Evolutionary conservation across 2,329 filamentous ascomycete species (phyloP).

Genomic region (Pyricularia sp.): DNA sequence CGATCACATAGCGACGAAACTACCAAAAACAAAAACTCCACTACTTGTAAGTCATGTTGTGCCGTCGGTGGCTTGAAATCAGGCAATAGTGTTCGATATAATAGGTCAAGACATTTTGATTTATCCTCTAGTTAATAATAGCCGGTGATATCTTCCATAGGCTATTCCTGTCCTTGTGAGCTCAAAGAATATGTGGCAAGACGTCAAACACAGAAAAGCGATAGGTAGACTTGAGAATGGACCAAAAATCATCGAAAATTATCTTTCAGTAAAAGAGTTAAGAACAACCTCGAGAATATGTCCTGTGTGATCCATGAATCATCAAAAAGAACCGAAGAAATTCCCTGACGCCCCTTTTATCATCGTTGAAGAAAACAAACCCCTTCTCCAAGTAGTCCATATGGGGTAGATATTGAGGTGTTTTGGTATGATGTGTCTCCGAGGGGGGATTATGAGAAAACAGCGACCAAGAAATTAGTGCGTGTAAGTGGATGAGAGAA

Average conservation of each 20-base stretch:
- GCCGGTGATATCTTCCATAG: background rate
- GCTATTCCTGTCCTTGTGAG: background rate
- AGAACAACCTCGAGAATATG: constrained; percentile 3
- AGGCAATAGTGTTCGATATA: background rate
- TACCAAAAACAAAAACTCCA: no score
- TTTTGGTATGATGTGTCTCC: background rate
- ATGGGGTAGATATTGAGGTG: background rate
- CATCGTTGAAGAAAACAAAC: background rate
- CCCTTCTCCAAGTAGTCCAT: background rate
- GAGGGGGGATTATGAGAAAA: background rate
- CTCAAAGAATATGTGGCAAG: background rate
- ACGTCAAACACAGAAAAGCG: background rate
- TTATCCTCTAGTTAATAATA: background rate
- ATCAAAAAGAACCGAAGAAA: constrained; percentile 3
- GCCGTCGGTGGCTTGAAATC: background rate
- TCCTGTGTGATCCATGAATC: constrained; percentile 5
- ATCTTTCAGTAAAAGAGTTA: background rate
- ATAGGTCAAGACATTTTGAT: background rate
- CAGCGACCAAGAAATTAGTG: constrained; percentile 1
- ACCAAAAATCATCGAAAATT: constrained; percentile 5
- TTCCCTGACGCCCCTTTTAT: background rate
- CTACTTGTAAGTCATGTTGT: background rate
- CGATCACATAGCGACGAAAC: no score
- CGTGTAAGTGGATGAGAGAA: background rate
- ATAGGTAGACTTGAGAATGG: background rate